These are phyloP conservation scores for Trichoderma breve DNA, from an alignment of 2,329 filamentous ascomycete species.

Conservation along the genomic window DNA sequence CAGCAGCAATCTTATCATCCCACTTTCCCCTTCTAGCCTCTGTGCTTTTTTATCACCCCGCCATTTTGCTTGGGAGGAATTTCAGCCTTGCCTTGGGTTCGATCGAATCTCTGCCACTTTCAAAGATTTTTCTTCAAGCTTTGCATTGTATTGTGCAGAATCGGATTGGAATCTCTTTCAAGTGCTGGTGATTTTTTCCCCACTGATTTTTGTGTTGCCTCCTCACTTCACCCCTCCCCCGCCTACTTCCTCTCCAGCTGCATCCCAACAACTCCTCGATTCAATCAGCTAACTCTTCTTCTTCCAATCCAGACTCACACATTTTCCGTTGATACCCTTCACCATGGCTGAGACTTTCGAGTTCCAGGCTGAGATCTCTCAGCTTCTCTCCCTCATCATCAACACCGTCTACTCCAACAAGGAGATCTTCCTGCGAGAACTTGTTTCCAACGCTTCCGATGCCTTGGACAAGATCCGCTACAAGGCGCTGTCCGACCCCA, in stretches of 20 bases:
- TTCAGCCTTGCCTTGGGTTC: constrained; percentile 18
- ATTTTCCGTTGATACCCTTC: constrained; percentile 43
- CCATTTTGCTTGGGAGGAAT: background rate
- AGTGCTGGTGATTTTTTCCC: background rate
- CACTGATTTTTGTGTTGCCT: background rate
- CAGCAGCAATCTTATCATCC: constrained; percentile 17
- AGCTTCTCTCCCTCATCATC: constrained; percentile 99
- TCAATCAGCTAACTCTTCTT: constrained; percentile 24
- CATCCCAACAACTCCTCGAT: constrained; percentile 23
- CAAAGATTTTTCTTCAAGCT: background rate
- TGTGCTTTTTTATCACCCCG: constrained; percentile 13
- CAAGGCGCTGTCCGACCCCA: constrained; percentile 94
- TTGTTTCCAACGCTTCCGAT: constrained; percentile 98
- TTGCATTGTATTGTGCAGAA: background rate
- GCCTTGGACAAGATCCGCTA: constrained; percentile 99
- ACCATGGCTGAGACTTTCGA: constrained; percentile 97
- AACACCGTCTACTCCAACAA: constrained; percentile 99
- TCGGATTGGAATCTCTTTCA: background rate
- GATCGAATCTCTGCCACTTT: background rate
- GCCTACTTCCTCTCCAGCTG: background rate
- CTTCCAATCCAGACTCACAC: constrained; percentile 27
- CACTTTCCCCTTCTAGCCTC: constrained; percentile 21
- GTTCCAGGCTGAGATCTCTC: constrained; percentile 99
- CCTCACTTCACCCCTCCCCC: background rate
- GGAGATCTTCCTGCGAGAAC: constrained; percentile 98